Evolutionary conservation across 768 basidiomycete species (phyloP), one percentile per base, ranked within the genome.

Genomic region (Mycena pura): DNA sequence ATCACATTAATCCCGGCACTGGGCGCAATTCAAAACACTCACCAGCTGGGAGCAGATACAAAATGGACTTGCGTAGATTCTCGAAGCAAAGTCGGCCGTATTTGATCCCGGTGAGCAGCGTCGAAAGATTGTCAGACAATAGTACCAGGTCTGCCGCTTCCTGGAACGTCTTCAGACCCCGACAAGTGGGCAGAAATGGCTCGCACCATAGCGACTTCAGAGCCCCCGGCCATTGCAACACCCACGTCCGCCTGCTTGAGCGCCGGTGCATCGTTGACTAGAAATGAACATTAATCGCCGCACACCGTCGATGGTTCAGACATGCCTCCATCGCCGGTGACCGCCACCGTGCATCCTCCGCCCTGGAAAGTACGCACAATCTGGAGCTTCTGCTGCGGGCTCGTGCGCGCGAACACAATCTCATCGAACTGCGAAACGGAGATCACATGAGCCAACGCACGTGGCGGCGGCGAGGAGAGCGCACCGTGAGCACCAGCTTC

Each of bases 81-180:
- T 88, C 86, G 66, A 84, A 88, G 17, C 85, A 83, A 14, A 87
- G 76, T 34, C 86, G 84, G 62, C 89, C 89, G 70, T 88, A 87
- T 70, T 86, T 79, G 65, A 89, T 82, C 2, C 85, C 89, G 41
- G 80, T 80, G 47, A 86, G 78, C 60, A 90, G 88, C 1, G 86
- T 84, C 1, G 86, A 83, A 64, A 91, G 87, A 69, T 88, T 86
- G 56, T 87, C 84, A 3, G 59, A 52, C 47, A 87, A 78, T 15
- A 91, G 78, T 15, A 90, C 81, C 53, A 89, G 80, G 66, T 88
- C 87, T 6, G 86, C 81, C 5, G 87, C 86, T 73, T 84, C 85
- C 63, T 75, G 64, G 6, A 21, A 14, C 0, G 10, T 9, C 14
- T 19, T 57, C 15, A 49, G 39, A 43, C 1, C n/a, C n/a, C n/a